Evolutionary conservation across 2,329 filamentous ascomycete genomes (phyloP).

Genomic region (Aspergillus sp.): DNA sequence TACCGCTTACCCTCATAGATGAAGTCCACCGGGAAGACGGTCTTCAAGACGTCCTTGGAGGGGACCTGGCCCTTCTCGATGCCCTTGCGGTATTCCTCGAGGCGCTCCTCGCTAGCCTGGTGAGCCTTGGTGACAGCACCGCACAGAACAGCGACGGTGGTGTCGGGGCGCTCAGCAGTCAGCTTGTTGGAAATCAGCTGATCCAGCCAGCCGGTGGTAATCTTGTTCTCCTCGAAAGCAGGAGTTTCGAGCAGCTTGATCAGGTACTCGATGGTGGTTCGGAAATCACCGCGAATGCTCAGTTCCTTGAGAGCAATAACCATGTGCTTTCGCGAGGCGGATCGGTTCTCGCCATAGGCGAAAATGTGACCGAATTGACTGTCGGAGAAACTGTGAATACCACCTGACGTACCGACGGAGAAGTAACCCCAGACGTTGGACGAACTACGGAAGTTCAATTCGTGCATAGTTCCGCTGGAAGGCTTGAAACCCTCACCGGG

Average conservation of each 20-base stretch:
- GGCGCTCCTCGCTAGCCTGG: constrained; percentile 86
- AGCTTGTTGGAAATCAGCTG: constrained; percentile 98
- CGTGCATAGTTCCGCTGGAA: constrained; percentile 97
- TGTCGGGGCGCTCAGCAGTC: constrained; percentile 92
- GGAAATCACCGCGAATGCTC: constrained; percentile 99
- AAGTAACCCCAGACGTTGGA: constrained; percentile 99
- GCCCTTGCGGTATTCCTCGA: constrained; percentile 82
- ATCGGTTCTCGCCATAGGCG: constrained; percentile 96
- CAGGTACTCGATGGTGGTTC: constrained; percentile 96
- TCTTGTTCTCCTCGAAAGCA: constrained; percentile 98
- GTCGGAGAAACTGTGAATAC: constrained; percentile 99
- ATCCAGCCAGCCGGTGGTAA: constrained; percentile 97
- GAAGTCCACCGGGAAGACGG: constrained; percentile 96
- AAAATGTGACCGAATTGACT: constrained; percentile 99
- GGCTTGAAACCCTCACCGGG: constrained; percentile 99
- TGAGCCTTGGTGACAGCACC: constrained; percentile 95
- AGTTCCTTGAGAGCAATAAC: constrained; percentile 97
- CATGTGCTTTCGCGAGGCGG: constrained; percentile 98
- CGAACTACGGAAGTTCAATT: constrained; percentile 97
- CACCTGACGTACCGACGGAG: constrained; percentile 93
- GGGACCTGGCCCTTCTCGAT: constrained; percentile 98
- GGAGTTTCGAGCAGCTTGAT: constrained; percentile 99
- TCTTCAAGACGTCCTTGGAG: constrained; percentile 95
- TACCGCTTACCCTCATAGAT: constrained; percentile 97
- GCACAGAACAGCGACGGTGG: constrained; percentile 90